A percentile compares a stretch with the other conserved stretches of the same genome.
phyloP scores from a whole-genome alignment of 352 stramenopile species.

The Globisporangium sylvaticum region DNA sequence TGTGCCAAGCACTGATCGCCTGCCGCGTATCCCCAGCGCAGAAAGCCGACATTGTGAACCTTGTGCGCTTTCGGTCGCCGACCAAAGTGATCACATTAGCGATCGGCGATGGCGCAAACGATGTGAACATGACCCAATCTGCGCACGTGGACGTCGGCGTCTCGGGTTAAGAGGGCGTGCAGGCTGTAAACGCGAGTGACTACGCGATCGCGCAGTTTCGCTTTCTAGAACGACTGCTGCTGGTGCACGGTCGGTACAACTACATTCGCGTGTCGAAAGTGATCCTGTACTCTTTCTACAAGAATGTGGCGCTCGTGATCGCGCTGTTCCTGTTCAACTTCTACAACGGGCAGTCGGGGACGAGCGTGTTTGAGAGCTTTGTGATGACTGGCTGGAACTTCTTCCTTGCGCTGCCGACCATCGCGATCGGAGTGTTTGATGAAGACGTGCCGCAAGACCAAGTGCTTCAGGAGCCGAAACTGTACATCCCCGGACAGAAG shows the following conservation, averaged over 20 bases:
- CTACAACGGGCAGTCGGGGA: constrained; percentile 76
- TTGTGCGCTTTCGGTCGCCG: constrained; percentile 52
- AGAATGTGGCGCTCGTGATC: constrained; percentile 73
- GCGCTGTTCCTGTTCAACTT: constrained; percentile 79
- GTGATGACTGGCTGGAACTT: constrained; percentile 81
- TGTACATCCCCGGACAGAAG: constrained; percentile 58
- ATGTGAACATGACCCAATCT: constrained; percentile 95
- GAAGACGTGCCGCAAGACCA: constrained; percentile 65
- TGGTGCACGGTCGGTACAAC: constrained; percentile 97
- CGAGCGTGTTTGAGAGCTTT: constrained; percentile 83
- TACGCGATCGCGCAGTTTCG: constrained; percentile 93
- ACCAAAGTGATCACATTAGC: constrained; percentile 80
- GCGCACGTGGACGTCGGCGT: constrained; percentile 94
- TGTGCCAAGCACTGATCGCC: constrained; percentile 69
- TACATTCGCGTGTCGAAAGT: constrained; percentile 94
- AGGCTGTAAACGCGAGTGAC: constrained; percentile 90
- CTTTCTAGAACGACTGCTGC: constrained; percentile 91
- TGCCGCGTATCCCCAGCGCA: constrained; percentile 82
- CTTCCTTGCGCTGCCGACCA: constrained; percentile 87
- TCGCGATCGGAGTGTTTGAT: constrained; percentile 79
- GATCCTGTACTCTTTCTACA: constrained; percentile 89
- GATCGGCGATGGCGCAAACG: constrained; percentile 93
- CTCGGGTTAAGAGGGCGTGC: constrained; percentile 86
- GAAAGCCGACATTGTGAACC: constrained; percentile 77
- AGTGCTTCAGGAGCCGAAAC: constrained; percentile 48